Conservation (phyloP, 1,284 basidiomycete genomes). For the Ustilago bromivora region DNA sequence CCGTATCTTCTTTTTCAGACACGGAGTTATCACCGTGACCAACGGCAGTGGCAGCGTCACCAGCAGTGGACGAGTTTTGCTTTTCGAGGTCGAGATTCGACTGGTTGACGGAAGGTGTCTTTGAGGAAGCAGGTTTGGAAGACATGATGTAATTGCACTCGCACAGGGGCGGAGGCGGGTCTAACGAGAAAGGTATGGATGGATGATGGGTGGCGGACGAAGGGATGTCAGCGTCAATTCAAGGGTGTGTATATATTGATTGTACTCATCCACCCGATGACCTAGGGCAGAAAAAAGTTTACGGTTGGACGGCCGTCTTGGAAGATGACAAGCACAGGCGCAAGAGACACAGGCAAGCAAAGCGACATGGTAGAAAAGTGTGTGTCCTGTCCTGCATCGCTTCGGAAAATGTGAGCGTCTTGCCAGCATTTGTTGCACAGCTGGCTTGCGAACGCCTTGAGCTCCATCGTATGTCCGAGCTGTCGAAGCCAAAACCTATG, state of each 20-base stretch:
- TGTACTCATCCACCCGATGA: not conserved
- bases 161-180: slow-evolving; percentile 9
- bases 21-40: slow-evolving; percentile 27
- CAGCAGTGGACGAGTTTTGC: slow-evolving; percentile 40
- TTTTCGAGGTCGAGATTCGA: slow-evolving; percentile 43
- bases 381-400: not conserved
- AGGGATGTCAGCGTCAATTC: not conserved
- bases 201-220: not conserved
- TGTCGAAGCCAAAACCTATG: not conserved
- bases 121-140: slow-evolving; percentile 28
- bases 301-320: not conserved
- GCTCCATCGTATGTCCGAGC: slow-evolving; percentile 2
- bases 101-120: slow-evolving; percentile 21
- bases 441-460: not conserved
- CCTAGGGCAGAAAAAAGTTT: not conserved
- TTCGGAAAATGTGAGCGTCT: not conserved
- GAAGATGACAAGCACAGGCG: not conserved
- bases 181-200: not conserved
- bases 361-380: not conserved
- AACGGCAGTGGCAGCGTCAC: slow-evolving; percentile 35
- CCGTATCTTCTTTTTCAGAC: slow-evolving; percentile 24
- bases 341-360: not conserved
- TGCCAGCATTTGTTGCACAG: not conserved
- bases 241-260: slow-evolving; percentile 13
- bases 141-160: slow-evolving; percentile 9